Percentiles rank a stretch among this genome's conserved stretches.
Evolutionary conservation across 2,329 filamentous ascomycete genomes (phyloP).

Genomic region (Colletotrichum caudatum): DNA sequence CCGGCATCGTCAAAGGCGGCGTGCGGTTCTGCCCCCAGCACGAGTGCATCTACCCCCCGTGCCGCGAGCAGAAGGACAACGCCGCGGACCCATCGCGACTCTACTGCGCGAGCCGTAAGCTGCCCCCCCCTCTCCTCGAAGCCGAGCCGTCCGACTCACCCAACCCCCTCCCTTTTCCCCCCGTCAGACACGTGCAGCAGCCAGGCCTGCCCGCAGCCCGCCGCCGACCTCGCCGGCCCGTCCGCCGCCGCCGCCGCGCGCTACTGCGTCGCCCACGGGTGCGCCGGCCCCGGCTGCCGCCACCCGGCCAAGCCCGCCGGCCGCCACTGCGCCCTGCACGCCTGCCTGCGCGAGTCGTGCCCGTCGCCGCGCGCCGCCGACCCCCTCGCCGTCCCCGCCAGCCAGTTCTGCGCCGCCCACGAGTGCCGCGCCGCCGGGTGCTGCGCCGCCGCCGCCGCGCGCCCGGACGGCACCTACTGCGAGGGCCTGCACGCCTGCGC

Average conservation of each 20-base stretch:
- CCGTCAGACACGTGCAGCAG: slow-evolving; percentile 31
- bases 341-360: slow-evolving; percentile 32
- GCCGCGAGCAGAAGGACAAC: slow-evolving; percentile 32
- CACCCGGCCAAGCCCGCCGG: slow-evolving; percentile 25
- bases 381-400: slow-evolving; percentile 17
- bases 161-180: background rate
- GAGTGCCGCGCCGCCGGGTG: slow-evolving; percentile 29
- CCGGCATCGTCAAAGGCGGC: background rate
- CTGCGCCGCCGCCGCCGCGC: background rate
- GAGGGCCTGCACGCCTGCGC: slow-evolving; percentile 34
- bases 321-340: slow-evolving; percentile 39
- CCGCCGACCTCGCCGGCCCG: slow-evolving; percentile 22
- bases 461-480: slow-evolving; percentile 23
- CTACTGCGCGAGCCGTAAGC: slow-evolving; percentile 38
- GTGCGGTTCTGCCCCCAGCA: slow-evolving; percentile 31
- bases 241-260: slow-evolving; percentile 13
- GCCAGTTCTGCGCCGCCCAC: slow-evolving; percentile 37
- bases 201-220: slow-evolving; percentile 29
- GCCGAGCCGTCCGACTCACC: background rate
- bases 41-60: slow-evolving; percentile 33
- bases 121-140: too few relatives aligned
- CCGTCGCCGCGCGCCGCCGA: slow-evolving; percentile 34
- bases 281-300: slow-evolving; percentile 18
- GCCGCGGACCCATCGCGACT: slow-evolving; percentile 1
- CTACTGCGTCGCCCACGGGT: slow-evolving; percentile 38